Percentiles rank a stretch among this genome's conserved stretches.
Evolutionary conservation across 768 basidiomycete genomes (phyloP).

Genomic region (Boletus subparvulus): DNA sequence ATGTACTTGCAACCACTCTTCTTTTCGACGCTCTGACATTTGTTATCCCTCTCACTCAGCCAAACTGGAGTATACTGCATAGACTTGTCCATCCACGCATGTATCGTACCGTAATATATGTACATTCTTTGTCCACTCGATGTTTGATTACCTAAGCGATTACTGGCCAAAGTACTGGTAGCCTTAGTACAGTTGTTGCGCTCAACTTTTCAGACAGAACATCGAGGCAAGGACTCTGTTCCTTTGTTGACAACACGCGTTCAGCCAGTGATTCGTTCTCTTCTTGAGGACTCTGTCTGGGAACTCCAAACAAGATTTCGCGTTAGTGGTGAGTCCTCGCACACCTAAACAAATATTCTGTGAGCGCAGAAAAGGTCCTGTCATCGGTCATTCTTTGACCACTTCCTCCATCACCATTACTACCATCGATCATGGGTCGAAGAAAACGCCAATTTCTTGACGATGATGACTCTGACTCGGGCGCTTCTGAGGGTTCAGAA

Average conservation of each 20-base stretch:
- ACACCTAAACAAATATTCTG: background rate
- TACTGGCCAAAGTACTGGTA: background rate
- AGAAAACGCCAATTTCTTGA: slow-evolving; percentile 76
- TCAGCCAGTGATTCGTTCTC: background rate
- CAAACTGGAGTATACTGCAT: slow-evolving; percentile 47
- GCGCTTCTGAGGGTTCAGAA: slow-evolving; percentile 61
- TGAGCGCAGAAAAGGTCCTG: background rate
- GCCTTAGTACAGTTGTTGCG: no score
- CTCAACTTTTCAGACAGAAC: background rate
- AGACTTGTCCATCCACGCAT: slow-evolving; percentile 13
- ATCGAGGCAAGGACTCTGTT: background rate
- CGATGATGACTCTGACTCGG: slow-evolving; percentile 70
- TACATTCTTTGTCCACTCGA: background rate
- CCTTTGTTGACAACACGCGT: no score
- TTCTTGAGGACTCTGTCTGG: background rate
- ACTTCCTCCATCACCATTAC: background rate
- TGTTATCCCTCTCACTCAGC: slow-evolving; percentile 21
- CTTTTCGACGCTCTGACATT: background rate
- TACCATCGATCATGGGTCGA: slow-evolving; percentile 55
- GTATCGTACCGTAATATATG: slow-evolving; percentile 26
- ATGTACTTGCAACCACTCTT: slow-evolving; percentile 31
- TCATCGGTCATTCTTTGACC: background rate
- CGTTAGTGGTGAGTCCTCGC: slow-evolving; percentile 13
- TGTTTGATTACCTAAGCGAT: slow-evolving; percentile 16
- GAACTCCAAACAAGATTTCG: background rate